Base-by-base conservation (phyloP, 495 filamentous ascomycete species). In the Annulohypoxylon maeteangense region DNA sequence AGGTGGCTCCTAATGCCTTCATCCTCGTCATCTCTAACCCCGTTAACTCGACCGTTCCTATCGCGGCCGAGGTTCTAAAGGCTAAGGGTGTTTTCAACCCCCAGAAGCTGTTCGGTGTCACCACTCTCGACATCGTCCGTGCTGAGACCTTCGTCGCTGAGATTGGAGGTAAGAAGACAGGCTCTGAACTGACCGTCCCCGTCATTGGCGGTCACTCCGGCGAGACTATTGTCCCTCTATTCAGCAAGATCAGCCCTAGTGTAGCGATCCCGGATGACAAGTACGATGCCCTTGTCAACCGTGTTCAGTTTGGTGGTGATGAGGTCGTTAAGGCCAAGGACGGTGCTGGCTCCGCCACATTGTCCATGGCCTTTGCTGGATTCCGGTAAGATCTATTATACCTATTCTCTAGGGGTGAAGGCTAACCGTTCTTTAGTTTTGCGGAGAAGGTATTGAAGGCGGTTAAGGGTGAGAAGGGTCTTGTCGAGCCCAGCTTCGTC, bases 311-410 rank as follows among this genome's bases (percentile, higher is more conserved):
- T 74, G 96, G 96, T 77, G 95, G 95, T 81, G 95, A 99, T 76
- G 95, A 99, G 86, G 95, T 99, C 74, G 95, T 98, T 78, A 89
- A 95, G 86, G 95, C 95, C 78, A 99, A 99, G 91, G 92, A 95
- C 64, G 95, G 95, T 74, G 88, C 90, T 77, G 95, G 95, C 68
- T 97, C 94, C 40, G 95, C 95, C 70, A 99, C 95, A 63, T 88
- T 98, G 32, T 97, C 93, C 70, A 99, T 99, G 95, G 95, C 95
- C 61, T 98, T 92, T 78, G 95, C 95, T 74, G 95, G 96, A 69
- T 98, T 89, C 87, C 89, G 94, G 91, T 95, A 80, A 65, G 76
- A 68, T 53, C 29, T 27, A 63, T 14, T 16, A n/a, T 42, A 1
- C 14, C 34, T 25, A 50, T 12, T 42, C 25, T 0, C 22, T 3